Conservation (phyloP, 176 grass and related monocot genomes). For the Juncus inflexus region DNA sequence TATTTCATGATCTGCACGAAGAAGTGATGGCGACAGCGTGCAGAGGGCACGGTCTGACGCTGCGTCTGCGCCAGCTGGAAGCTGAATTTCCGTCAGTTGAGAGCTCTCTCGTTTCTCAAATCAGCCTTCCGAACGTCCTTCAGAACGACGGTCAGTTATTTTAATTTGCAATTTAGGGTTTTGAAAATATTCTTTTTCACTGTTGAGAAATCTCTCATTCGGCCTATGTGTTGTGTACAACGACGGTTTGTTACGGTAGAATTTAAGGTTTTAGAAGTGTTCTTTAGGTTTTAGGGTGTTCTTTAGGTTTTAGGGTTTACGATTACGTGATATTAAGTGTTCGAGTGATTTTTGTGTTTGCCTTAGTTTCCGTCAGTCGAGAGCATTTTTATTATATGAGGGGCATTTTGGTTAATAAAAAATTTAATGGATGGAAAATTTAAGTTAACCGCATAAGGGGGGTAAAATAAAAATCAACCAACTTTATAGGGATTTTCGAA, state of each 20-base stretch:
- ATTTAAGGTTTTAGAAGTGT: slow-evolving; percentile 6
- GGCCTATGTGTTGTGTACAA: slow-evolving; percentile 20
- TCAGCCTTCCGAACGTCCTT: slow-evolving; percentile 45
- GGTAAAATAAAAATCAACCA: too few species aligned
- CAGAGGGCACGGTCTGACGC: slow-evolving; percentile 83
- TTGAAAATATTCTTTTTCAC: slow-evolving; percentile 12
- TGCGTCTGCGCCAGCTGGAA: slow-evolving; percentile 85
- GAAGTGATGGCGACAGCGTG: slow-evolving; percentile 80
- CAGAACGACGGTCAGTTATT: slow-evolving; percentile 57
- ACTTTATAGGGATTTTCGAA: too few species aligned
- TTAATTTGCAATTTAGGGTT: slow-evolving; percentile 13
- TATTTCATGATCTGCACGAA: slow-evolving; percentile 96
- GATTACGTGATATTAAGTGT: too few species aligned
- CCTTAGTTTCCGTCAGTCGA: too few species aligned
- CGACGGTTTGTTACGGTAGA: slow-evolving; percentile 43
- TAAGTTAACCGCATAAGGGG: too few species aligned
- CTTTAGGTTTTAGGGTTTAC: not conserved
- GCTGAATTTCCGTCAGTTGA: slow-evolving; percentile 81
- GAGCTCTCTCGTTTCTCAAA: slow-evolving; percentile 61
- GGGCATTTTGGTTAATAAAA: too few species aligned
- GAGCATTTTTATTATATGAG: too few species aligned
- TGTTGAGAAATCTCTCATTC: not conserved
- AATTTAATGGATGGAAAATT: too few species aligned
- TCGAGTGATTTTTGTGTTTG: too few species aligned
- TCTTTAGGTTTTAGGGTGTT: not conserved